phyloP scores from a whole-genome alignment of 73 alveolate species.

The Paramecium sonneborni region DNA sequence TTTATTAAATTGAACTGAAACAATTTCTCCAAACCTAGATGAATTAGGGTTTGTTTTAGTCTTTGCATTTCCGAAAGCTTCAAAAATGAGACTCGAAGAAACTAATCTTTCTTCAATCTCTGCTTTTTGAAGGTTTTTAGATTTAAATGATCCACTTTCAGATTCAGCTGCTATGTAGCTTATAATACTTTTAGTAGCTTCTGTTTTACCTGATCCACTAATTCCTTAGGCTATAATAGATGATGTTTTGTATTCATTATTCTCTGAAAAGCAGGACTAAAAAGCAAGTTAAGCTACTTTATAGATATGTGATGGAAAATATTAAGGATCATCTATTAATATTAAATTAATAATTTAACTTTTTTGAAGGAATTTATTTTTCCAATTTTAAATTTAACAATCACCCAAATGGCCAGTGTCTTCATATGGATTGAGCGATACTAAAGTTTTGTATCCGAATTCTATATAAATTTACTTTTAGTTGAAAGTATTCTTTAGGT shows the following conservation, averaged over 20 bases:
- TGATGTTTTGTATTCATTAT: neutral
- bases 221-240: slow-evolving; percentile 93
- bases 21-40: slow-evolving; percentile 95
- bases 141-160: neutral
- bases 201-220: slow-evolving; percentile 98
- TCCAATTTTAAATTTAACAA: neutral
- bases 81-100: slow-evolving; percentile 83
- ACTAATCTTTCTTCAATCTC: neutral
- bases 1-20: slow-evolving; percentile 78
- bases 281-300: neutral
- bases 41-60: slow-evolving; percentile 93
- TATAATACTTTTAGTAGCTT: slow-evolving; percentile 88
- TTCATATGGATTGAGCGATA: neutral
- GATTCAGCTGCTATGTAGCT: slow-evolving; percentile 81
- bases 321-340: neutral
- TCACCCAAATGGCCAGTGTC: neutral
- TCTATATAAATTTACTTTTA: neutral
- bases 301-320: neutral
- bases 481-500: neutral
- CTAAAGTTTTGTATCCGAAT: neutral
- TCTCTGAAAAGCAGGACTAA: neutral
- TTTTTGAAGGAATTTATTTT: neutral
- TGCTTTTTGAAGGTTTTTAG: neutral
- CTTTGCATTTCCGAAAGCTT: slow-evolving; percentile 97
- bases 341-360: neutral